A percentile compares a stretch with the other conserved stretches of the same genome.
Evolutionary conservation across 495 filamentous ascomycete genomes (phyloP).

Genomic region (Aspergillus wentii): DNA sequence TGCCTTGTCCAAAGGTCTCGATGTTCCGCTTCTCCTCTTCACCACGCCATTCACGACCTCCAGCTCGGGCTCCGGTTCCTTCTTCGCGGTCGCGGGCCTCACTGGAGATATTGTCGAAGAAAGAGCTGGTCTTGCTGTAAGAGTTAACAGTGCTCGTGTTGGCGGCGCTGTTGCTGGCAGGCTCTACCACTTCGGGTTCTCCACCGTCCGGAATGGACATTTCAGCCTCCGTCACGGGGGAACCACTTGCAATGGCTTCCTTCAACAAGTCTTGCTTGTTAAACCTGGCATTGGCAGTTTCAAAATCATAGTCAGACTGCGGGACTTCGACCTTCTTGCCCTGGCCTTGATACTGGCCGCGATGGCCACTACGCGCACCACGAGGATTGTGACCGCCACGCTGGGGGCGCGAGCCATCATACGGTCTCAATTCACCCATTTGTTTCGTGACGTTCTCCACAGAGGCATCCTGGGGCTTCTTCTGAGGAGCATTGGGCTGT

Average conservation of each 20-base stretch:
- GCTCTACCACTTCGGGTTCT: conserved; percentile 23
- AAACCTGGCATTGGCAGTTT: conserved; percentile 89
- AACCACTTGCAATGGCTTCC: conserved; percentile 77
- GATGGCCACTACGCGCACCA: conserved; percentile 52
- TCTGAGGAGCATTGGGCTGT: conserved; percentile 40
- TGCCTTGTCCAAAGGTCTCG: conserved; percentile 98
- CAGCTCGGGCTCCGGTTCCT: conserved; percentile 54
- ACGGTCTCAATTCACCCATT: conserved; percentile 82
- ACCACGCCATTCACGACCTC: conserved; percentile 85
- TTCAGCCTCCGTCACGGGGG: conserved; percentile 56
- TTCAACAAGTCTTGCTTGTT: conserved; percentile 95
- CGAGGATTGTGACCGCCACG: conserved; percentile 48
- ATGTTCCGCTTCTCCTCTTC: conserved; percentile 95
- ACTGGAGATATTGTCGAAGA: conserved; percentile 97
- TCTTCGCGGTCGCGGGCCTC: conserved; percentile 90
- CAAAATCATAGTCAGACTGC: conserved; percentile 87
- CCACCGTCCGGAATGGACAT: conserved; percentile 27
- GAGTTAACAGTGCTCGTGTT: conserved; percentile 27
- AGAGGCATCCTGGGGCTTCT: conserved; percentile 41
- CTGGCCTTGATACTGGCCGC: conserved; percentile 46
- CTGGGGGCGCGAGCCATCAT: conserved; percentile 43
- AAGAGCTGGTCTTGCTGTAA: conserved; percentile 82
- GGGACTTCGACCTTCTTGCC: conserved; percentile 80
- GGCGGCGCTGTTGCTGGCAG: conserved; percentile 29
- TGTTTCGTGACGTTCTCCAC: conserved; percentile 79